Conservation (phyloP, 805 yeast genomes). For the Monosporozyma servazzii region DNA sequence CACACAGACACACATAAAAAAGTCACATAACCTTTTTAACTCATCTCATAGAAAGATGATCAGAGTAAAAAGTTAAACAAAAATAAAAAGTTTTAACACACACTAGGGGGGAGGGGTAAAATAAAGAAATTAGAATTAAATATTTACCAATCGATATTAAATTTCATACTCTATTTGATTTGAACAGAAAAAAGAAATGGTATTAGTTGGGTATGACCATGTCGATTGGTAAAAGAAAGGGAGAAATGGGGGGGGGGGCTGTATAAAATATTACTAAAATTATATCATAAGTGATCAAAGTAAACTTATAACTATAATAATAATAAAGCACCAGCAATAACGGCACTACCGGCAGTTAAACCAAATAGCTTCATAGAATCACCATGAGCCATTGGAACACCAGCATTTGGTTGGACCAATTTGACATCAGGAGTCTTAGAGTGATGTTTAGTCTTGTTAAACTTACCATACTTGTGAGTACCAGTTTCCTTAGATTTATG, state of each 20-base stretch:
- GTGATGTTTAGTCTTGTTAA: slow-evolving; percentile 33
- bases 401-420: slow-evolving; percentile 11
- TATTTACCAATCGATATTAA: too few relatives aligned
- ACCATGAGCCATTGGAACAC: slow-evolving; percentile 14
- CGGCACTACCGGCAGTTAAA: slow-evolving; percentile 36
- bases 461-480: slow-evolving; percentile 50
- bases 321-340: slow-evolving; percentile 44
- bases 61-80: background rate
- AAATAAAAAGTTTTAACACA: background rate
- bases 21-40: background rate
- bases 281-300: background rate
- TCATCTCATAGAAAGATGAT: background rate
- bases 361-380: slow-evolving; percentile 23
- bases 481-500: slow-evolving; percentile 33
- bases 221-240: background rate
- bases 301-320: slow-evolving; percentile 27
- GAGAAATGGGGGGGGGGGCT: background rate
- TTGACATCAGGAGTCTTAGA: slow-evolving; percentile 18
- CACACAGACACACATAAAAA: background rate
- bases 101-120: background rate
- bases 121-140: background rate
- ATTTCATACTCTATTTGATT: background rate
- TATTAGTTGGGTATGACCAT: background rate
- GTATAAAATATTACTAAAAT: background rate
- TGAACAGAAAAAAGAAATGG: background rate